Conservation (phyloP, 2,329 filamentous ascomycete genomes). For the Colletotrichum theobromicola region DNA sequence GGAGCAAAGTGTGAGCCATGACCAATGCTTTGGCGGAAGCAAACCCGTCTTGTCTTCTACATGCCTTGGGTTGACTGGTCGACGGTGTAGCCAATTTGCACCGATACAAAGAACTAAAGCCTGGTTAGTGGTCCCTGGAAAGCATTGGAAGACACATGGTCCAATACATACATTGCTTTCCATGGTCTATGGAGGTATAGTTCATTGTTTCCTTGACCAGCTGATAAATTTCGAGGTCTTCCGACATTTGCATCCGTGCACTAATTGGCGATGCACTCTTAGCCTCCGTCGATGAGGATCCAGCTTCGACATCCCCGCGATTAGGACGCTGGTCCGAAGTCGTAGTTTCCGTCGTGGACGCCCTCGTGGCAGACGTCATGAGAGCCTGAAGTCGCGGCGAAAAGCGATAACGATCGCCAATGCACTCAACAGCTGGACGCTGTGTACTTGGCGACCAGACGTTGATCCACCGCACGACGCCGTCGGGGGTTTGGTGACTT, state of each 20-base stretch:
- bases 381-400: slow-evolving; percentile 69
- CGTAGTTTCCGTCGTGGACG: neutral
- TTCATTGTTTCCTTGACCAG: slow-evolving; percentile 77
- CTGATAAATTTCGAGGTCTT: slow-evolving; percentile 43
- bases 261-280: slow-evolving; percentile 14
- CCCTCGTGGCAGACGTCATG: slow-evolving; percentile 54
- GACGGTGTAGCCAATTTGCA: slow-evolving; percentile 67
- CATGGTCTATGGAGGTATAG: slow-evolving; percentile 76
- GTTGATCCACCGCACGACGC: slow-evolving; percentile 73
- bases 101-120: slow-evolving; percentile 70
- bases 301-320: neutral
- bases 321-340: neutral
- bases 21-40: slow-evolving; percentile 60
- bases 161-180: slow-evolving; percentile 58
- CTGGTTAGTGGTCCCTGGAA: neutral
- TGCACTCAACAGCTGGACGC: slow-evolving; percentile 53
- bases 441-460: slow-evolving; percentile 73
- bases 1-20: slow-evolving; percentile 72
- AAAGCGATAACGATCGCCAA: slow-evolving; percentile 70
- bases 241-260: neutral
- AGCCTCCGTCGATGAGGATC: neutral
- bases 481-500: slow-evolving; percentile 24
- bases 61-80: slow-evolving; percentile 33
- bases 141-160: neutral
- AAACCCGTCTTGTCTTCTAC: slow-evolving; percentile 26